Conservation (phyloP, 345 rosid species). For the Populus tremula region DNA sequence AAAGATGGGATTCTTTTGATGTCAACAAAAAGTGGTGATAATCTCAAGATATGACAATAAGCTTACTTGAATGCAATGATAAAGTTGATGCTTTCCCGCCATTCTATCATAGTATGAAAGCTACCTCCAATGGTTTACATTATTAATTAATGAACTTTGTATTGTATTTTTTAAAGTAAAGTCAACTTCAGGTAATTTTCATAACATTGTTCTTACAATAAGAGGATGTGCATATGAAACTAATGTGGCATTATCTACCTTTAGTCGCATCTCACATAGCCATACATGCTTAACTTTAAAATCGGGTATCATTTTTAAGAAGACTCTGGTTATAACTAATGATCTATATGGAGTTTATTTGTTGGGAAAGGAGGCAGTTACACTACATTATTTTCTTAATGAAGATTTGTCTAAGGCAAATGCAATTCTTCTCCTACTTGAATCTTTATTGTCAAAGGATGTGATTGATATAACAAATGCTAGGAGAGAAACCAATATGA, state of each 20-base stretch:
- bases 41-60: conserved; percentile 72
- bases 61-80: conserved; percentile 57
- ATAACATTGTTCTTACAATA: conserved; percentile 67
- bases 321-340: conserved; percentile 83
- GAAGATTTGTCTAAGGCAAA: conserved; percentile 73
- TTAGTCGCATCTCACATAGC: conserved; percentile 62
- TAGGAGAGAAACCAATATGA: conserved; percentile 63
- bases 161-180: conserved; percentile 68
- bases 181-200: conserved; percentile 87
- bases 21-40: conserved; percentile 26
- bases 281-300: conserved; percentile 86
- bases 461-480: conserved; percentile 77
- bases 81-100: conserved; percentile 61
- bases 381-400: conserved; percentile 61
- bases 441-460: conserved; percentile 68
- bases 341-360: conserved; percentile 80
- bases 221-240: conserved; percentile 77
- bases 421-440: conserved; percentile 71
- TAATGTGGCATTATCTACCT: conserved; percentile 63
- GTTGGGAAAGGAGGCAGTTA: conserved; percentile 77
- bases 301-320: conserved; percentile 88
- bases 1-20: too few relatives aligned
- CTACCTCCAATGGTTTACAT: conserved; percentile 66
- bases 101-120: conserved; percentile 76
- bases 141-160: conserved; percentile 64